phyloP scores from a whole-genome alignment of 1,284 basidiomycete genomes.

The Vanrija pseudolonga region DNA sequence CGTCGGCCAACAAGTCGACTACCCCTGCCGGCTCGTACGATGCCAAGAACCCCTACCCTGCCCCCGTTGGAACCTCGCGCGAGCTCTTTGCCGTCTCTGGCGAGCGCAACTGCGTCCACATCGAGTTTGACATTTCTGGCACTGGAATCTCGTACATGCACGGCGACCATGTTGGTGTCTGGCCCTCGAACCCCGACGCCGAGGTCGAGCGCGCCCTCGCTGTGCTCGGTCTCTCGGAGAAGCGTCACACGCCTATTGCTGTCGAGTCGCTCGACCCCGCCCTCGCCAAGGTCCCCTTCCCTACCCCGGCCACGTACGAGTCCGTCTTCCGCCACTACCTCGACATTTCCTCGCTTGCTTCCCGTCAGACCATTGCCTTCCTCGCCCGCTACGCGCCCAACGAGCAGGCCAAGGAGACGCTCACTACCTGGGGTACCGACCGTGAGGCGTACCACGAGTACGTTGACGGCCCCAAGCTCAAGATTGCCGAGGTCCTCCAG shows the following conservation, averaged over 20 bases:
- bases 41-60: slow-evolving; percentile 92
- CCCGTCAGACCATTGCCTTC: slow-evolving; percentile 84
- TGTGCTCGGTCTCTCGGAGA: slow-evolving; percentile 70
- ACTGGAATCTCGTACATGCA: slow-evolving; percentile 98
- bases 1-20: slow-evolving; percentile 29
- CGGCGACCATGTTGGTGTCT: slow-evolving; percentile 95
- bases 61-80: slow-evolving; percentile 69
- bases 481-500: slow-evolving; percentile 86
- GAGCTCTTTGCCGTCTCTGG: slow-evolving; percentile 76
- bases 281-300: slow-evolving; percentile 97
- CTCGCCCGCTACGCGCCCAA: slow-evolving; percentile 85
- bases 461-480: slow-evolving; percentile 76
- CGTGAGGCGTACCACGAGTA: slow-evolving; percentile 78
- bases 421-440: slow-evolving; percentile 76
- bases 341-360: slow-evolving; percentile 87
- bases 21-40: slow-evolving; percentile 62
- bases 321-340: slow-evolving; percentile 95
- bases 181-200: slow-evolving; percentile 89
- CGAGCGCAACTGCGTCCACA: slow-evolving; percentile 90
- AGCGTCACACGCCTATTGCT: slow-evolving; percentile 75
- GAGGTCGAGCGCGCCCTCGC: slow-evolving; percentile 87
- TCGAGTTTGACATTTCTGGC: slow-evolving; percentile 91
- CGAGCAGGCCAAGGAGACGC: slow-evolving; percentile 66
- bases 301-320: slow-evolving; percentile 89
- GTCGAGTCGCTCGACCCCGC: slow-evolving; percentile 96